Base-by-base conservation (phyloP, 2,329 filamentous ascomycete genomes). In the Ophiobolus disseminans region DNA sequence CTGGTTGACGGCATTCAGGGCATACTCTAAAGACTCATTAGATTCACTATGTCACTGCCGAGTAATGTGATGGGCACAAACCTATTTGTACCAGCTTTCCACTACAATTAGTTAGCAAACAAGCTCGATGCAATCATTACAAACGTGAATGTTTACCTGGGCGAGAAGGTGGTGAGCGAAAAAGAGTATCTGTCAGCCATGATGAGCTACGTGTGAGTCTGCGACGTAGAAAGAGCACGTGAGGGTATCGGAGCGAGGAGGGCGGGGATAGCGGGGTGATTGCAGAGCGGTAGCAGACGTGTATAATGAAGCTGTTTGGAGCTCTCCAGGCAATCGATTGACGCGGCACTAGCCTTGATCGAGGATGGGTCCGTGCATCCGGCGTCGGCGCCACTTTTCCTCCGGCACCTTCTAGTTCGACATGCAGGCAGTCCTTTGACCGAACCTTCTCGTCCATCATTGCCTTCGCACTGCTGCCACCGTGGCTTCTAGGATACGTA, bases 121-220 rank as follows among this genome's bases (percentile, higher is more conserved):
- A 53, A 69, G 67, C 59, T 60, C 52, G 62, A 62, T 57, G 57
- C 54, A 37, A 58, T 31, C 28, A 43, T 43, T 48, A 38, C 40
- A 46, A 51, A 48, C 45, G 42, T 43, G 48, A 31, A 53, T 65
- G 57, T 86, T 78, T 86, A 95, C 94, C 93, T 99, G 76, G 94
- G 94, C 72, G 94, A 97, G 87, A 99, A 99, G 60, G 94, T 99
- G 59, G 94, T 99, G 75, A 99, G 85, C 52, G 94, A 99, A 86
- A 99, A 99, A 46, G 93, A 97, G 79, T 99, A 99, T 82, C 94
- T 85, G 79, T 99, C 94, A 72, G 94, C 93, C 93, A 99, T 99
- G 73, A 63, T 60, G 63, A 57, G 31, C 31, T 52, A 34, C 38
- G 40, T 40, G 43, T 28, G 38, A 28, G 40, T 11, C 30, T 23